Base-by-base conservation (phyloP, 305 asterid species). In the Fraxinus floribunda region DNA sequence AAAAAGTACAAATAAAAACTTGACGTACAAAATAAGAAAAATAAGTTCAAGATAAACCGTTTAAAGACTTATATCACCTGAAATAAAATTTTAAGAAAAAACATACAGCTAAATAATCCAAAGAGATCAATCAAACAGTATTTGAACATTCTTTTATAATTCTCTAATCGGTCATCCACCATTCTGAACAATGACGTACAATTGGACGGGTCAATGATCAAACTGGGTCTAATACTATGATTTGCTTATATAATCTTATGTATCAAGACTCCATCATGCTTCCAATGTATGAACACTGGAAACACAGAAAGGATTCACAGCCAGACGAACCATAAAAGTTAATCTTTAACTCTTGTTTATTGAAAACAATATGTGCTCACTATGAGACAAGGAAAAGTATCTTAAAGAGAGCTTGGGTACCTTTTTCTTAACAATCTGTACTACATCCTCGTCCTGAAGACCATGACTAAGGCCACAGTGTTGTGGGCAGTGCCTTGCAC, bases 341-440 rank as follows among this genome's bases (percentile, higher is more conserved):
- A 36, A 38, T 30, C 73, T 81, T 39, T 75, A 70, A 10, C 35
- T 64, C 75, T 55, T 32, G 38, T 64, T 32, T 34, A 60, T 57
- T 77, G 24, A 39, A 18, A 52, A 32, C 57, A 46, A 46, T 44
- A 80, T 10, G 41, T 36, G 26, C 30, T 36, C 32, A 62, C 5
- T 22, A 7, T 49, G 64, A 22, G 22, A 71, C 60, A 75, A 74
- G 80, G 52, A 11, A 79, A 75, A 4, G 75, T 4, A 64, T 29
- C n/a, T 5, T 7, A 11, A 30, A 44, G 76, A 74, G 75, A 55
- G 83, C 46, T 49, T 9, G 11, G 62, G 9, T 91, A 96, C 99
- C 99, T 96, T 94, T 86, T 96, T 94, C 99, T 96, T 94, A 71
- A 96, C 98, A 36, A 96, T 91, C 86, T 96, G 99, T 64, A 96